Evolutionary conservation across 805 yeast genomes (phyloP), one percentile per base, ranked within the genome.

Genomic region (Yamadazyma sp.): DNA sequence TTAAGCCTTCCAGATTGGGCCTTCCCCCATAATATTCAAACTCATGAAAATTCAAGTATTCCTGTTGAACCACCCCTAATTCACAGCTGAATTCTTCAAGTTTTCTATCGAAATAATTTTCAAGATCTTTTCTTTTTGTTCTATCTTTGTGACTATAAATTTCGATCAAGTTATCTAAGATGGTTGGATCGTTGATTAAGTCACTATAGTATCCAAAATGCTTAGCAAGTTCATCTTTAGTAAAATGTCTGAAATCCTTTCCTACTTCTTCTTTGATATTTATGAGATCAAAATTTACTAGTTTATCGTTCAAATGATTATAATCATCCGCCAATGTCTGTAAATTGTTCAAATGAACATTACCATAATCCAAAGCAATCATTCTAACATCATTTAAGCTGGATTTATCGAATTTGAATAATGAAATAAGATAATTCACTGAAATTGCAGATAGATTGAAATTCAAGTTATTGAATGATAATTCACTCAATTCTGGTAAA

Each of bases 161-260:
- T n/a, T n/a, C n/a, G n/a, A n/a, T n/a, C n/a, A n/a, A n/a, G 24
- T 40, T 36, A 9, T 40, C 43, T 11, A 43, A 31, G 15, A 52
- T 38, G 17, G 41, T 20, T 8, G 45, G 45, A 32, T 36, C 40
- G 3, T 28, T 17, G 24, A 44, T 35, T 17, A 43, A 38, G 12
- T 39, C 34, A 31, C 31, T 36, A 35, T 29, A 40, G 23, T 43
- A 44, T 6, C 48, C 48, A 33, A 44, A 44, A 26, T 39, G 23
- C 18, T 36, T 33, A 7, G 34, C 19, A 20, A 41, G n/a, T 27
- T 53, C 51, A 0, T 21, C 19, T 8, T 28, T 26, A 9, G 34
- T 29, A 12, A 43, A 42, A 7, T 38, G 27, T 10, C 33, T 24
- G 27, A 48, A 51, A 13, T 23, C 28, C 11, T 35, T 36, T 6